These are phyloP conservation scores for Boletus sensibilis DNA, from an alignment of 768 basidiomycete genomes.

Conservation along the genomic window DNA sequence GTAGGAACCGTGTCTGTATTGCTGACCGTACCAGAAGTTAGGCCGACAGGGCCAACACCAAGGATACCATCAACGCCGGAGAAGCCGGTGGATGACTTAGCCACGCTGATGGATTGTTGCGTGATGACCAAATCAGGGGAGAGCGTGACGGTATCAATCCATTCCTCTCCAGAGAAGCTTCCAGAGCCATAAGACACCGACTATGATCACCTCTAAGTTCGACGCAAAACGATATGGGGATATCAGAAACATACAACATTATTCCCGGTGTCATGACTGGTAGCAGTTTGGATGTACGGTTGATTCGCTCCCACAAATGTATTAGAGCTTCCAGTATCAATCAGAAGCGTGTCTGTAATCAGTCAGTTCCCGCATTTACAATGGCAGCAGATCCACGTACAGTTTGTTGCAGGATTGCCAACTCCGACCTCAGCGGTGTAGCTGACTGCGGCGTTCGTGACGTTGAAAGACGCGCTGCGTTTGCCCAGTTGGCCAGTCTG, in stretches of 20 bases:
- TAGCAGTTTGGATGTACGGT: constrained; percentile 8
- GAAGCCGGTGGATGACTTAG: constrained; percentile 26
- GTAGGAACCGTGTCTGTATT: constrained; percentile 26
- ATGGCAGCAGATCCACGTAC: constrained; percentile 13
- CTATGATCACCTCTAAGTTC: background rate
- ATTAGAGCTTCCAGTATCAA: constrained; percentile 35
- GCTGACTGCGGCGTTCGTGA: constrained; percentile 20
- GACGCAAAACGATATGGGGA: background rate
- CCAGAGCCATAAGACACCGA: constrained; percentile 3
- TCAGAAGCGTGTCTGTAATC: constrained; percentile 25
- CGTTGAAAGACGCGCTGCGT: constrained; percentile 1
- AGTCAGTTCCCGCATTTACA: background rate
- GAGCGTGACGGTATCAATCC: constrained; percentile 10
- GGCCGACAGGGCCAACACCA: constrained; percentile 34
- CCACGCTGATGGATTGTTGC: constrained; percentile 38
- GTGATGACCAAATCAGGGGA: background rate
- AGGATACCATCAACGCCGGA: constrained; percentile 39
- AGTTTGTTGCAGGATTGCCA: constrained; percentile 25
- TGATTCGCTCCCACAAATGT: constrained; percentile 27
- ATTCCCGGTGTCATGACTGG: constrained; percentile 20
- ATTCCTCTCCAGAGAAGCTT: constrained; percentile 13
- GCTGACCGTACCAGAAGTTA: constrained; percentile 29
- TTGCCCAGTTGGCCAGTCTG: background rate
- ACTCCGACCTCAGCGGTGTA: constrained; percentile 33
- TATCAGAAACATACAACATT: constrained; percentile 13